Conservation (phyloP, 306 rosid species). For the Corylus americana region DNA sequence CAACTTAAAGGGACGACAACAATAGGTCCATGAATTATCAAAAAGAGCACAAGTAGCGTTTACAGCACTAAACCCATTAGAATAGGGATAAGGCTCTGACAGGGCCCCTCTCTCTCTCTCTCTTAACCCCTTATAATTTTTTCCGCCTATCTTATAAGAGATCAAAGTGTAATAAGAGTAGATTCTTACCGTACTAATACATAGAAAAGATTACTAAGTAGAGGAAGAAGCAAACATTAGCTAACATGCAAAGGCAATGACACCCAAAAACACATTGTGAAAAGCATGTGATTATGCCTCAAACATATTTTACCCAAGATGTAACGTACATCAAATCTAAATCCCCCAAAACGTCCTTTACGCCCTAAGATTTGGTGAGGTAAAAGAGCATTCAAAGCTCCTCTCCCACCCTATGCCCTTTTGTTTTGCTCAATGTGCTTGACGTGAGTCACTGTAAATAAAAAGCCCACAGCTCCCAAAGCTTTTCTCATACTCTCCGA, state of each 20-base stretch:
- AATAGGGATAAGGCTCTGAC: too few relatives aligned
- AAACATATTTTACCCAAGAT: neutral
- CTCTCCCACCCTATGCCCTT: constrained; percentile 27
- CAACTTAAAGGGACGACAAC: neutral
- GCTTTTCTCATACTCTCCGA: neutral
- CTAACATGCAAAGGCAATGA: constrained; percentile 26
- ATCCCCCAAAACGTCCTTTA: neutral
- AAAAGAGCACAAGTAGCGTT: neutral
- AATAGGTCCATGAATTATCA: neutral
- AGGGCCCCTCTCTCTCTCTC: too few relatives aligned
- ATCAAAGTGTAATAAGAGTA: too few relatives aligned
- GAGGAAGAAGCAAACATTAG: neutral
- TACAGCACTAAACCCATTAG: neutral
- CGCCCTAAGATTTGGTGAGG: neutral
- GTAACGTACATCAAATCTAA: too few relatives aligned
- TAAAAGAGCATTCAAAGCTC: constrained; percentile 41
- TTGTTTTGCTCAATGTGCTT: constrained; percentile 41
- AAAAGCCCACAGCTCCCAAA: neutral
- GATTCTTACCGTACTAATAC: too few relatives aligned
- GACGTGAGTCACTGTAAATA: constrained; percentile 41
- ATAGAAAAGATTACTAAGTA: neutral
- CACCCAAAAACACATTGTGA: neutral
- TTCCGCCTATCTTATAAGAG: too few relatives aligned
- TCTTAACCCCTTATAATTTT: too few relatives aligned
- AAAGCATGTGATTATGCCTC: neutral